Conservation (phyloP, 768 basidiomycete genomes). For the Mrakia blollopis region DNA sequence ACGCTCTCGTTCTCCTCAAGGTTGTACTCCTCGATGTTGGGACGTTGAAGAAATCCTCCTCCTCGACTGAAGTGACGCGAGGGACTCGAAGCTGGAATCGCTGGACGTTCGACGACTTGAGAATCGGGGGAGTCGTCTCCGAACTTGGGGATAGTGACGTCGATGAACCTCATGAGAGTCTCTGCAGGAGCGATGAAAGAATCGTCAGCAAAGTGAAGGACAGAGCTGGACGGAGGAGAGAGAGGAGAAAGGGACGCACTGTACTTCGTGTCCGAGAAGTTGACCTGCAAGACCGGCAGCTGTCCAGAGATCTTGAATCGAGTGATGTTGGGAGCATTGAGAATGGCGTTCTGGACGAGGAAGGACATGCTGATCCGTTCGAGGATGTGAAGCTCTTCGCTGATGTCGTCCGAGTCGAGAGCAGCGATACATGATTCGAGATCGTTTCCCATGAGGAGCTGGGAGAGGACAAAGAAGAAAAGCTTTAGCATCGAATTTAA, state of each 20-base stretch:
- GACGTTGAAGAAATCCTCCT: conserved; percentile 34
- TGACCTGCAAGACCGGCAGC: conserved; percentile 79
- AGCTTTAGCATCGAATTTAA: not conserved
- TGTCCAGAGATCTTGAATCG: conserved; percentile 86
- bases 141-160: conserved; percentile 82
- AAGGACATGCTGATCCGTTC: conserved; percentile 89
- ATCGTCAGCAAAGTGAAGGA: not conserved
- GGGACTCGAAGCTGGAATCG: not conserved
- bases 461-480: not conserved
- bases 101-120: not conserved
- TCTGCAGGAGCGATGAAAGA: conserved; percentile 45
- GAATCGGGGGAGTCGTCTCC: conserved; percentile 44
- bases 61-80: conserved; percentile 34
- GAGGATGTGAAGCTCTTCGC: conserved; percentile 67
- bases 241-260: conserved; percentile 38
- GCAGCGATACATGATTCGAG: conserved; percentile 76
- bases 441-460: conserved; percentile 87
- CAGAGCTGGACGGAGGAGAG: not conserved
- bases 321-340: conserved; percentile 71
- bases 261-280: conserved; percentile 50
- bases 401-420: conserved; percentile 55
- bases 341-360: conserved; percentile 85
- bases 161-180: conserved; percentile 83
- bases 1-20: conserved; percentile 44
- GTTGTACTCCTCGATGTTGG: conserved; percentile 59